These are phyloP conservation scores for Dimargaris xerosporica DNA, from an alignment of 192 early-diverging fungal species.

Conservation along the genomic window DNA sequence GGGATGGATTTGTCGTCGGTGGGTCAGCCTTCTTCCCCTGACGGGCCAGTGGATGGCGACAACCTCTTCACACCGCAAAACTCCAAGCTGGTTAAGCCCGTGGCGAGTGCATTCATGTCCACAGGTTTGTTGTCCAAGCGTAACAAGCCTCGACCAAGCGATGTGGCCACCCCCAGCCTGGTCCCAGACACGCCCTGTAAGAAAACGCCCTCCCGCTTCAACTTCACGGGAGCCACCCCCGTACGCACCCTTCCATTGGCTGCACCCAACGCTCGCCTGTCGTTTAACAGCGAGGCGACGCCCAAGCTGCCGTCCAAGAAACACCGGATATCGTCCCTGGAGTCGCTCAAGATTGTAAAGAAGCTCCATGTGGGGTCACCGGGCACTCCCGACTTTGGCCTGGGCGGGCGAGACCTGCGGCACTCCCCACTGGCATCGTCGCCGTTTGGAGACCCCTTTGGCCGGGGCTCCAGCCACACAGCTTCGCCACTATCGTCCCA, in stretches of 20 bases:
- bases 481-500: background rate
- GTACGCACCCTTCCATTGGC: background rate
- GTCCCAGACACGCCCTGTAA: slow-evolving; percentile 30
- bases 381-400: slow-evolving; percentile 5
- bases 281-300: background rate
- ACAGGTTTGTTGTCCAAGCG: slow-evolving; percentile 30
- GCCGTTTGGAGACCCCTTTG: background rate
- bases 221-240: background rate
- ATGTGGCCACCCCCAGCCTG: slow-evolving; percentile 16
- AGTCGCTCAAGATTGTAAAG: slow-evolving; percentile 26
- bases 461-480: background rate
- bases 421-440: background rate
- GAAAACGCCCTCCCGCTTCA: slow-evolving; percentile 13
- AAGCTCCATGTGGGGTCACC: slow-evolving; percentile 22
- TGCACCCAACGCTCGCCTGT: background rate
- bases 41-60: background rate
- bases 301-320: slow-evolving; percentile 13
- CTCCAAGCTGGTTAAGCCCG: slow-evolving; percentile 31
- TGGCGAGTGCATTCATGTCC: slow-evolving; percentile 28
- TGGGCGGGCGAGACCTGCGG: background rate
- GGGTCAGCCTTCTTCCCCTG: too few species aligned
- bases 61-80: slow-evolving; percentile 30
- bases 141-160: slow-evolving; percentile 20
- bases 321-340: slow-evolving; percentile 26
- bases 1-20: too few species aligned